Percentiles rank a stretch among this genome's conserved stretches.
These are phyloP conservation scores for Candida gorgasii DNA, from an alignment of 805 yeast genomes.

Conservation along the genomic window DNA sequence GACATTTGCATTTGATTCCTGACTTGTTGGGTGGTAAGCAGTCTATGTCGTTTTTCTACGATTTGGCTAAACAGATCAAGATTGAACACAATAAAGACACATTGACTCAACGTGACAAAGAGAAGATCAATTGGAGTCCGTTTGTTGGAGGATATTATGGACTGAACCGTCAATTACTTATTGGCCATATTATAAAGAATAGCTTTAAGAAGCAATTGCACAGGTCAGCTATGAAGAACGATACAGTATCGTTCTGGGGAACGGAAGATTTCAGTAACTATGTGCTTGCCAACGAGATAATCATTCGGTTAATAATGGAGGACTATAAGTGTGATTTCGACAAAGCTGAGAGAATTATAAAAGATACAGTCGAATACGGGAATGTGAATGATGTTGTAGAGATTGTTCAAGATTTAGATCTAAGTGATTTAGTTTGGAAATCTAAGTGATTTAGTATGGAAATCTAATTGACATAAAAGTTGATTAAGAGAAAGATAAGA, in stretches of 20 bases:
- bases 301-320: conserved; percentile 49
- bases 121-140: conserved; percentile 44
- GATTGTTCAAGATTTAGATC: conserved; percentile 26
- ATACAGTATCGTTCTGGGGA: conserved; percentile 63
- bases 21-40: conserved; percentile 44
- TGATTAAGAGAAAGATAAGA: no score
- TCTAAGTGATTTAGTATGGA: not conserved
- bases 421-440: not conserved
- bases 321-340: conserved; percentile 42
- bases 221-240: conserved; percentile 29
- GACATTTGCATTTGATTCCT: conserved; percentile 34
- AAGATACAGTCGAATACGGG: conserved; percentile 52
- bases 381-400: conserved; percentile 32
- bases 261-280: conserved; percentile 53
- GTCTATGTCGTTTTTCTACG: conserved; percentile 49
- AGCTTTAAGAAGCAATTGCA: conserved; percentile 31
- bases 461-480: no score
- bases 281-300: conserved; percentile 64
- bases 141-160: conserved; percentile 66
- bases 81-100: conserved; percentile 38
- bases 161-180: conserved; percentile 51
- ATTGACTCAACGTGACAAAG: conserved; percentile 49
- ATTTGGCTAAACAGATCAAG: conserved; percentile 40
- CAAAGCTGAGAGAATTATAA: conserved; percentile 49
- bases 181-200: conserved; percentile 46